Evolutionary conservation across 805 yeast genomes (phyloP).

Genomic region (Priceomyces melissophilus): DNA sequence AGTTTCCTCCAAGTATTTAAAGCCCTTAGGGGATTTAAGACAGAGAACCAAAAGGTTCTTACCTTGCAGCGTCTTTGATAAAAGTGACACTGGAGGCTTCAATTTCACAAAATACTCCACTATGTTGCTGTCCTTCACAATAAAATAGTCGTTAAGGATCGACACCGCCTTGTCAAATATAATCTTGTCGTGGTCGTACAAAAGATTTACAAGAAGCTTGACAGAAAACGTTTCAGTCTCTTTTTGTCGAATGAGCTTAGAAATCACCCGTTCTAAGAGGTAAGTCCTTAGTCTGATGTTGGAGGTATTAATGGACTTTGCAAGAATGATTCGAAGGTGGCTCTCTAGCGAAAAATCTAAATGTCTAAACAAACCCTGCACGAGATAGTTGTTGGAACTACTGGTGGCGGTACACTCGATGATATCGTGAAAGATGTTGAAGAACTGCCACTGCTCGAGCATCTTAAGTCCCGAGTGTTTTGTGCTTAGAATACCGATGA

Average conservation of each 20-base stretch:
- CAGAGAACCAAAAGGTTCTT: conserved; percentile 55
- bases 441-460: conserved; percentile 79
- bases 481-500: conserved; percentile 70
- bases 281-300: conserved; percentile 48
- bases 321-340: conserved; percentile 65
- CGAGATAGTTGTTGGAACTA: conserved; percentile 46
- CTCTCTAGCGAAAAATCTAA: conserved; percentile 59
- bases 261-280: conserved; percentile 53
- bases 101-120: conserved; percentile 49
- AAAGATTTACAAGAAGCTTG: conserved; percentile 56
- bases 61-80: conserved; percentile 26
- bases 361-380: conserved; percentile 55
- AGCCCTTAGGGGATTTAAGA: conserved; percentile 66
- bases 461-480: conserved; percentile 61
- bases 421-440: conserved; percentile 74
- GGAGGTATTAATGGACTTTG: conserved; percentile 59
- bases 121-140: conserved; percentile 30
- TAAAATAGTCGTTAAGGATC: conserved; percentile 18
- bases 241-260: conserved; percentile 33
- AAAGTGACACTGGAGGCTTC: conserved; percentile 51
- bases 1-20: conserved; percentile 54
- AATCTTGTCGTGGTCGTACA: conserved; percentile 57
- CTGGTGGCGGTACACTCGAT: conserved; percentile 41
- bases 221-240: conserved; percentile 47
- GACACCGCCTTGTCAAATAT: conserved; percentile 19